Conservation (phyloP, 2,329 filamentous ascomycete genomes). For the Fusarium kyushuense region DNA sequence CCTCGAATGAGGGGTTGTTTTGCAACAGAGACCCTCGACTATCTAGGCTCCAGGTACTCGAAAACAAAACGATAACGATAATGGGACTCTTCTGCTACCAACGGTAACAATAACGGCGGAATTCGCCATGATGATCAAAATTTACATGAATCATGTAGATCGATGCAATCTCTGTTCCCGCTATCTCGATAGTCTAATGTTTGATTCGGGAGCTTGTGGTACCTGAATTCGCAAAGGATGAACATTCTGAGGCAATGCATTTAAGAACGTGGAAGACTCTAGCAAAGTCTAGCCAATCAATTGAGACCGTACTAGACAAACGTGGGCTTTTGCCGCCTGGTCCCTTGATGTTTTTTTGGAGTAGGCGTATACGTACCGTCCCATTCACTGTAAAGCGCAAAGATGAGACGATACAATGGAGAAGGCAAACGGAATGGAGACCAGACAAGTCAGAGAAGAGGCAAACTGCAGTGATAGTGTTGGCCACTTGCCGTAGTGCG, state of each 20-base stretch:
- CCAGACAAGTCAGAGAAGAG: slow-evolving; percentile 14
- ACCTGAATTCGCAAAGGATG: slow-evolving; percentile 35
- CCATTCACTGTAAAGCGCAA: slow-evolving; percentile 4
- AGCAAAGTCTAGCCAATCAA: slow-evolving; percentile 43
- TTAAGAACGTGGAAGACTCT: slow-evolving; percentile 43
- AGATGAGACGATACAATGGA: background rate
- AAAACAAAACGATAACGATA: slow-evolving; percentile 2
- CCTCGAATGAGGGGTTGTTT: slow-evolving; percentile 37
- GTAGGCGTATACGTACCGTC: slow-evolving; percentile 25
- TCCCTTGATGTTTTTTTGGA: slow-evolving; percentile 37
- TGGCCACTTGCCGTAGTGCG: slow-evolving; percentile 35
- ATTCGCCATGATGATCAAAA: slow-evolving; percentile 8
- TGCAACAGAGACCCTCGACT: slow-evolving; percentile 3
- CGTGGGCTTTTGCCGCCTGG: slow-evolving; percentile 37
- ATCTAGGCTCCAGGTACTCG: too few species aligned
- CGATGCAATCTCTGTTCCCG: slow-evolving; percentile 16
- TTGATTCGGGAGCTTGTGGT: slow-evolving; percentile 38
- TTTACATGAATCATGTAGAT: slow-evolving; percentile 29
- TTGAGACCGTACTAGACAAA: slow-evolving; percentile 19
- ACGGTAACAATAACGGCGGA: background rate
- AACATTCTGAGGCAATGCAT: slow-evolving; percentile 32
- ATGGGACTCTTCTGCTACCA: background rate
- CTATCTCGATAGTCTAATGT: slow-evolving; percentile 8
- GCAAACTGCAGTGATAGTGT: slow-evolving; percentile 17
- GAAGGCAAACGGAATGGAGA: slow-evolving; percentile 4